Evolutionary conservation across 2,329 filamentous ascomycete species (phyloP), one percentile per base, ranked within the genome.

Genomic region (Alternaria triticimaculans): DNA sequence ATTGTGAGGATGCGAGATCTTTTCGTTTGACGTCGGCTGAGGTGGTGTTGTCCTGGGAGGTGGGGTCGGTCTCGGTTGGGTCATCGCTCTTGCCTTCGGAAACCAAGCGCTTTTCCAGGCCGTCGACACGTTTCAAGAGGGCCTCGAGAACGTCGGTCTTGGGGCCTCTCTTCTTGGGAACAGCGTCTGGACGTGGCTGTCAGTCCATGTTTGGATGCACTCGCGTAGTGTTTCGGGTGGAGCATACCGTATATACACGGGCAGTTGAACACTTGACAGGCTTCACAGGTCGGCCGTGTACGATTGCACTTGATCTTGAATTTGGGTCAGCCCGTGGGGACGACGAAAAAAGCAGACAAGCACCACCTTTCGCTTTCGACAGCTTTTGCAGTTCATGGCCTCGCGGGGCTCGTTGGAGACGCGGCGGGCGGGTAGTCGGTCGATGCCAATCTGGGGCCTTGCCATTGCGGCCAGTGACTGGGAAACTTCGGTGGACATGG

Each of bases 341-440:
- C 18, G 28, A 61, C 57, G 58, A 65, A 55, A 46, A 64, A 63
- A 68, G 43, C 12, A 25, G 25, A 46, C 44, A 55, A 55, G 37
- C 11, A 49, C 25, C 81, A 95, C 93, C 90, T 97, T 97, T 83
- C 93, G 87, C 82, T 96, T 96, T 72, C 93, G 88, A 84, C 93
- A 97, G 60, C 92, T 96, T 81, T 97, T 96, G 88, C 93, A 97
- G 80, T 97, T 97, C 93, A 97, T 97, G 33, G 92, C 92, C 84
- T 96, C 93, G 74, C 92, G 89, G 44, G 92, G 92, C 79, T 96
- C 92, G 73, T 88, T 90, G 80, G 86, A 89, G 80, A 88, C 84
- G 45, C 91, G 89, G 67, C 90, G 88, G 58, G 89, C 86, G 25
- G 91, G 90, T 69, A 95, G 83, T 65, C 92, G 88, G 81, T 94